Base-by-base conservation (phyloP, 2,329 filamentous ascomycete species). In the Venturia nashicola region DNA sequence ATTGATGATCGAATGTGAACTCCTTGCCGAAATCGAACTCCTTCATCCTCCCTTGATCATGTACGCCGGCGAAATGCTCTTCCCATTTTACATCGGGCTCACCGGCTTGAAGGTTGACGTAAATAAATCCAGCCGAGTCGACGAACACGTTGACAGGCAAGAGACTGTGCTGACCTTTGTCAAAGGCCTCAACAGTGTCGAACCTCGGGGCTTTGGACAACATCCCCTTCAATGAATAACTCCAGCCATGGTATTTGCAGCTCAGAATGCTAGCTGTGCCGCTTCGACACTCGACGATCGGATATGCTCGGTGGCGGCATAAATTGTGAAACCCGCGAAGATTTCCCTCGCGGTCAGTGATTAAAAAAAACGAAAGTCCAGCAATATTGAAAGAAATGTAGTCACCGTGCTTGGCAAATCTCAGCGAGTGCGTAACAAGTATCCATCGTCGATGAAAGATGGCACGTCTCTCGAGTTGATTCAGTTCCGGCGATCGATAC, bases 221-320 rank as follows among this genome's bases (percentile, higher is more conserved):
- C 60, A 81, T 80, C 16, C 83, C 84, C 36, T 76, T 77, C 2
- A 83, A 74, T 55, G 82, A 80, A 66, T 86, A 86, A 2, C 81
- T 83, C 83, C 84, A 86, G 51, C 83, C 83, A 68, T 86, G 83
- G 68, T 86, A 86, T 65, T 80, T 80, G 75, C 84, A 86, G 0
- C 80, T 76, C 44, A 86, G 77, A 43, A 86, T 78, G 67, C 73
- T 77, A 59, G 78, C 78, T 51, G 76, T 77, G 3, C 84, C 84
- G 2, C 80, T 76, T 54, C 78, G 76, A 4, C 75, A 77, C 11
- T 54, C 39, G 9, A 84, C 81, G 9, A 86, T 78, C 0, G 83
- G 82, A 68, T 82, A 86, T 27, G 84, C 84, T 7, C 84, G 77
- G 70, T 86, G 84, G 1, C 84, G 75, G 72, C 84, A 86, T 43